Percentiles rank a stretch among this genome's conserved stretches.
These are phyloP conservation scores for Chlamydomonas eustigma DNA, from an alignment of 139 green algal genomes.

Conservation along the genomic window DNA sequence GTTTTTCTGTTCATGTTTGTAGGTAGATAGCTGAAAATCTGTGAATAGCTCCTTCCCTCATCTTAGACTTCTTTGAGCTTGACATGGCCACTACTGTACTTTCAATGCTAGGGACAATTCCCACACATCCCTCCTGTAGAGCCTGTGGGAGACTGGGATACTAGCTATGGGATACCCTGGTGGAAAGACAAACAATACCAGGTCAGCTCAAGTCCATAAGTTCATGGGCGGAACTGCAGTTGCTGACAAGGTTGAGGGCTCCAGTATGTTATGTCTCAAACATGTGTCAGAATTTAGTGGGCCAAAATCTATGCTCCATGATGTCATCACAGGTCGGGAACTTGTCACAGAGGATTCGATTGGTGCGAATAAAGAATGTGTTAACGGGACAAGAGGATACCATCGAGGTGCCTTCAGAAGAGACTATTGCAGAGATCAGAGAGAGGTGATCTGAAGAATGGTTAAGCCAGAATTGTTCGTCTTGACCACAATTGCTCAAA, in stretches of 20 bases:
- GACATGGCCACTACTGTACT: no score
- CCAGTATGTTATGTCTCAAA: no score
- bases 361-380: constrained; percentile 82
- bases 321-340: constrained; percentile 40
- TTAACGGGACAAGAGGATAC: constrained; percentile 72
- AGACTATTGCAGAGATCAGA: constrained; percentile 69
- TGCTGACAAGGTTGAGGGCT: no score
- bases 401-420: constrained; percentile 69
- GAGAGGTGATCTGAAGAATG: constrained; percentile 23
- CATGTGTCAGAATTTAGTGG: not conserved
- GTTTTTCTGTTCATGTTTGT: no score
- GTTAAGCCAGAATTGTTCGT: no score
- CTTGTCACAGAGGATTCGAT: constrained; percentile 38
- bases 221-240: no score
- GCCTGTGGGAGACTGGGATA: constrained; percentile 55
- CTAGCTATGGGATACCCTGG: constrained; percentile 56
- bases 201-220: constrained; percentile 30
- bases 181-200: constrained; percentile 55
- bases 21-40: no score
- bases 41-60: no score
- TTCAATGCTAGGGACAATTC: constrained; percentile 53
- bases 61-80: no score
- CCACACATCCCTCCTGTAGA: constrained; percentile 57
- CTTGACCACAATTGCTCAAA: no score
- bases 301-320: not conserved